These are phyloP conservation scores for Rhizopogon sp. DNA, from an alignment of 768 basidiomycete species.

Conservation along the genomic window DNA sequence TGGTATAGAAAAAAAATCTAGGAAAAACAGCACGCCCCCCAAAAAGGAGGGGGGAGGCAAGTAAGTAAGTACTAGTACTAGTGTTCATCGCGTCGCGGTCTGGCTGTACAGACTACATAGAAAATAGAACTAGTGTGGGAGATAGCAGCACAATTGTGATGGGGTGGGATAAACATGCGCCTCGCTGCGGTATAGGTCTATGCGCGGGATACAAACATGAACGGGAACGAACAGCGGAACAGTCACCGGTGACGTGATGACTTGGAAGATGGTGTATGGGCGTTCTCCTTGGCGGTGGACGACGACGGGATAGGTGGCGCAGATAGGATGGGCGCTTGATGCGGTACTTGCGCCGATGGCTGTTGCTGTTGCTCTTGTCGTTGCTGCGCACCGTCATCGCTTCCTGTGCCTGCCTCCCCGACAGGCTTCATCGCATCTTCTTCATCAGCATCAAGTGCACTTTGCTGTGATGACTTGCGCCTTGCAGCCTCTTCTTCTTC, in stretches of 20 bases:
- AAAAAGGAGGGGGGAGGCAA: not conserved
- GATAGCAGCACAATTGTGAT: conserved; percentile 5
- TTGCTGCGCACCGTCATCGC: conserved; percentile 3
- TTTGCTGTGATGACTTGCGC: conserved; percentile 14
- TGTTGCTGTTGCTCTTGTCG: conserved; percentile 8
- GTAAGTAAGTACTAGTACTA: not conserved
- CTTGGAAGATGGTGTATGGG: conserved; percentile 7
- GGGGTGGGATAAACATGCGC: not conserved
- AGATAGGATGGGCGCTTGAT: conserved; percentile 28
- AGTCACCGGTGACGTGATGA: conserved; percentile 1
- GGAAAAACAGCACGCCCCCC: not conserved
- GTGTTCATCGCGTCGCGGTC: conserved; percentile 5
- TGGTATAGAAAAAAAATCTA: conserved; percentile 23
- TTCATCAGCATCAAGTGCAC: conserved; percentile 22
- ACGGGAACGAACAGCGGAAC: not conserved
- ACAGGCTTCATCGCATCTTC: conserved; percentile 74
- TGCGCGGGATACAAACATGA: not conserved
- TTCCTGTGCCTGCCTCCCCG: not conserved
- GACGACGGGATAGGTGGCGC: conserved; percentile 27
- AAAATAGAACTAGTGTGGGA: not conserved
- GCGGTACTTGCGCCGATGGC: not conserved
- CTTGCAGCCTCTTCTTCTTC: conserved; percentile 45
- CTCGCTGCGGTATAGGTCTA: not conserved
- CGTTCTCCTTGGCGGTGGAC: conserved; percentile 13
- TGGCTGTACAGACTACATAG: not conserved